Evolutionary conservation across 768 basidiomycete genomes (phyloP), one percentile per base, ranked within the genome.

Genomic region (Auriscalpium microsporum): DNA sequence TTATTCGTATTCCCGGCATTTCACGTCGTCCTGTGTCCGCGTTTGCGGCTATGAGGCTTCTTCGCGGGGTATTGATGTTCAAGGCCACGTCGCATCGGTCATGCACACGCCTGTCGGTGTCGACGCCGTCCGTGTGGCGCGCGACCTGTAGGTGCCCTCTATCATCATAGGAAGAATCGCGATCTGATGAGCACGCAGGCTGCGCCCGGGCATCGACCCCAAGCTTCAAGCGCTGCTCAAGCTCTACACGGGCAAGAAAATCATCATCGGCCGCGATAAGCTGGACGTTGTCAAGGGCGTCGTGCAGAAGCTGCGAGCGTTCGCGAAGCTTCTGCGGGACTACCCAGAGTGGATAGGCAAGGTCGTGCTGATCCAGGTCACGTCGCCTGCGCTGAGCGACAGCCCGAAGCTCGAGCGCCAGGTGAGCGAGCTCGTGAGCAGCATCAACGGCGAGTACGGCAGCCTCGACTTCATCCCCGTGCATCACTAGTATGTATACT

Each of bases 211-310:
- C 6, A 86, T 98, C 57, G 73, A 81, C 54, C 94, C 94, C n/a
- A 96, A 95, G 70, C 75, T 95, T 16, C 88, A 88, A 48, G 86
- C 92, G 2, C 78, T 98, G 0, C 75, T 84, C 28, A 76, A 83
- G 17, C 70, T 97, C 13, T 99, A 99, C 69, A 86, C 91, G 61
- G 91, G 90, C 59, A 97, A 97, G 80, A 97, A 97, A 78, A 97
- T 99, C 65, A 94, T 99, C 55, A 90, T 98, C 11, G 95, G 93
- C 16, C 79, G 95, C 8, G 95, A 99, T 71, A 99, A 99, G 75
- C 79, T 98, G 44, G 95, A 98, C 65, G 90, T 94, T n/a, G 94
- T 96, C 64, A 97, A 97, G 73, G 95, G 95, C 45, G 90, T 99
- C 21, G 73, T 97, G 60, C 94, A 98, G 73, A 99, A 99, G 89